These are phyloP conservation scores for Debaryomyces castellii DNA, from an alignment of 805 yeast genomes.

Conservation along the genomic window DNA sequence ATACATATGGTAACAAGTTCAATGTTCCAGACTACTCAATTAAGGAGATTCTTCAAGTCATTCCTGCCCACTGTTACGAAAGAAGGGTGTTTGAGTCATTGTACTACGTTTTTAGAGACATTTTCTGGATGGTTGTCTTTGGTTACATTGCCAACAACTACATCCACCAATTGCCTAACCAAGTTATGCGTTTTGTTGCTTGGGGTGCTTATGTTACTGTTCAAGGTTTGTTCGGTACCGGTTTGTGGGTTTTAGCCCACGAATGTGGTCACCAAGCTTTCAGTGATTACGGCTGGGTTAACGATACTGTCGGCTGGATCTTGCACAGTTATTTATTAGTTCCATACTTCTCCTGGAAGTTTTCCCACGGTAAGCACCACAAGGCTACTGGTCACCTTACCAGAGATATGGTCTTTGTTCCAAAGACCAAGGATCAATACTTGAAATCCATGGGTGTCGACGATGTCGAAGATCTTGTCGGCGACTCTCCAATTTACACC, in stretches of 20 bases:
- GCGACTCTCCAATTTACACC: conserved; percentile 73
- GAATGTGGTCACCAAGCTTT: conserved; percentile 93
- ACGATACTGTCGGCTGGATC: conserved; percentile 81
- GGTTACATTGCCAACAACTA: conserved; percentile 54
- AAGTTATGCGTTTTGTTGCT: conserved; percentile 46
- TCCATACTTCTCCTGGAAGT: conserved; percentile 88
- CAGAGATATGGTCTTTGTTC: conserved; percentile 85
- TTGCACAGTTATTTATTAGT: conserved; percentile 77
- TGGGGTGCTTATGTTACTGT: conserved; percentile 58
- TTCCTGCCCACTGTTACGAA: conserved; percentile 74
- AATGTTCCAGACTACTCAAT: conserved; percentile 74
- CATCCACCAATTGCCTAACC: conserved; percentile 50
- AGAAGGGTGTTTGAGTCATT: conserved; percentile 55
- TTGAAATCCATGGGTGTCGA: conserved; percentile 33
- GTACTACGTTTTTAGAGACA: conserved; percentile 68
- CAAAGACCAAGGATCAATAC: conserved; percentile 62
- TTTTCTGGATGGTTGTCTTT: conserved; percentile 45
- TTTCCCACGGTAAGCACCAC: conserved; percentile 83
- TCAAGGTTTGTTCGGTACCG: conserved; percentile 71
- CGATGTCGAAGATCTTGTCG: conserved; percentile 55
- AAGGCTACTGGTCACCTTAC: conserved; percentile 83
- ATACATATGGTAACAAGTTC: conserved; percentile 65
- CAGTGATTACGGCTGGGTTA: conserved; percentile 66
- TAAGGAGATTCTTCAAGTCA: conserved; percentile 69
- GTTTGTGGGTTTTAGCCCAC: conserved; percentile 84